phyloP scores from a whole-genome alignment of 176 grass and related monocot species.

The Triticum urartu region DNA sequence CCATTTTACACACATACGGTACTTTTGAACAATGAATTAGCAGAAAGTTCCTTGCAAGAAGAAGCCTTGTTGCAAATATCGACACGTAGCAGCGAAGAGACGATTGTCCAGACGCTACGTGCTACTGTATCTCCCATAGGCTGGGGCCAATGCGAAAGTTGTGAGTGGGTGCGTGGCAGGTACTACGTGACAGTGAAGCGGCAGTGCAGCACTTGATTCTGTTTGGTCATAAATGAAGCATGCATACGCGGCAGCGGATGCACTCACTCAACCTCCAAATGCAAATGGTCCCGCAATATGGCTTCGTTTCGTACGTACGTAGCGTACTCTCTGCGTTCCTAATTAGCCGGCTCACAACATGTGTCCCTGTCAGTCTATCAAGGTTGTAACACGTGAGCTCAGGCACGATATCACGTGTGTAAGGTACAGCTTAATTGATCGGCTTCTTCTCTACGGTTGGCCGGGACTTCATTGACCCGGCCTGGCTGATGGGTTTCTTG shows the following conservation, averaged over 20 bases:
- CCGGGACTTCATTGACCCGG: no score
- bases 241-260: neutral
- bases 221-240: constrained; percentile 5
- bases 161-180: neutral
- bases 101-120: no score
- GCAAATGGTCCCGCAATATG: neutral
- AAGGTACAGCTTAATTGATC: no score
- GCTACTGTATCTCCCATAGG: neutral
- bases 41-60: neutral
- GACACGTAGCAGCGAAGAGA: neutral
- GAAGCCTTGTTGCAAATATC: neutral
- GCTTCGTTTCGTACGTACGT: neutral
- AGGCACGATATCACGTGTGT: neutral
- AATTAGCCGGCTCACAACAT: neutral
- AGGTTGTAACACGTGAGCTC: neutral
- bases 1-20: neutral
- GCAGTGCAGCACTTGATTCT: neutral
- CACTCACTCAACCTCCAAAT: neutral
- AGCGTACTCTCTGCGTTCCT: neutral
- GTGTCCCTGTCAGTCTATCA: neutral
- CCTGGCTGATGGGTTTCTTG: no score
- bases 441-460: no score
- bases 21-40: neutral
- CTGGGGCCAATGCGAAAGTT: neutral
- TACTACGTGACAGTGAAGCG: neutral